Evolutionary conservation across 345 rosid species (phyloP).

Genomic region (Firmiana major): DNA sequence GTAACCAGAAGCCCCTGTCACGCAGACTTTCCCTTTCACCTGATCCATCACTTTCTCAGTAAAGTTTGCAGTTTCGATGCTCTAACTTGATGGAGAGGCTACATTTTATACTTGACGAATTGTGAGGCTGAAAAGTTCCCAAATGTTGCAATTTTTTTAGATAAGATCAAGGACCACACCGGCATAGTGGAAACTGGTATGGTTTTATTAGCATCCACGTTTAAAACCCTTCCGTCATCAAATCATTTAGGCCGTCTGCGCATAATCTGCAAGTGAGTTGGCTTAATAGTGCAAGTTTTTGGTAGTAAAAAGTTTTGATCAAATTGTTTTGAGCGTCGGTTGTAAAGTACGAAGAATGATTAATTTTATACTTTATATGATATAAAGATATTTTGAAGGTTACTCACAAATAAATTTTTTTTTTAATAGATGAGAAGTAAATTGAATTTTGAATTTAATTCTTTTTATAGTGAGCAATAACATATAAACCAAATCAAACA

Average conservation of each 20-base stretch:
- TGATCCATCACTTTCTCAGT: not conserved
- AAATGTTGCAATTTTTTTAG: constrained; percentile 30
- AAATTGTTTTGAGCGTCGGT: too few relatives aligned
- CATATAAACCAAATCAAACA: too few relatives aligned
- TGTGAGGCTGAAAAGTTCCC: constrained; percentile 46
- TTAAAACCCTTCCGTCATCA: not conserved
- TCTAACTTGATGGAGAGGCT: not conserved
- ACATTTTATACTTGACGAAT: constrained; percentile 12
- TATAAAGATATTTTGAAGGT: too few relatives aligned
- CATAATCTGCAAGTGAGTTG: too few relatives aligned
- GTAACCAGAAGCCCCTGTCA: constrained; percentile 87
- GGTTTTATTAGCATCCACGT: constrained; percentile 24
- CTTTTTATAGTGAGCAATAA: too few relatives aligned
- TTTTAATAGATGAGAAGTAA: too few relatives aligned
- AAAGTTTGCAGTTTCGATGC: not conserved
- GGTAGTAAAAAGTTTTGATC: too few relatives aligned
- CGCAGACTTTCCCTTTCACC: constrained; percentile 59
- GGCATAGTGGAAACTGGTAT: not conserved
- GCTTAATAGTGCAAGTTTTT: too few relatives aligned
- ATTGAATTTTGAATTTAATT: too few relatives aligned
- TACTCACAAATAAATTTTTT: too few relatives aligned
- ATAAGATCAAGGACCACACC: constrained; percentile 31
- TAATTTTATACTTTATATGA: too few relatives aligned
- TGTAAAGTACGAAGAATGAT: too few relatives aligned
- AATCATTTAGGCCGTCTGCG: not conserved